Evolutionary conservation across 2,329 filamentous ascomycete genomes (phyloP).

Genomic region (Ophiostoma sp.): DNA sequence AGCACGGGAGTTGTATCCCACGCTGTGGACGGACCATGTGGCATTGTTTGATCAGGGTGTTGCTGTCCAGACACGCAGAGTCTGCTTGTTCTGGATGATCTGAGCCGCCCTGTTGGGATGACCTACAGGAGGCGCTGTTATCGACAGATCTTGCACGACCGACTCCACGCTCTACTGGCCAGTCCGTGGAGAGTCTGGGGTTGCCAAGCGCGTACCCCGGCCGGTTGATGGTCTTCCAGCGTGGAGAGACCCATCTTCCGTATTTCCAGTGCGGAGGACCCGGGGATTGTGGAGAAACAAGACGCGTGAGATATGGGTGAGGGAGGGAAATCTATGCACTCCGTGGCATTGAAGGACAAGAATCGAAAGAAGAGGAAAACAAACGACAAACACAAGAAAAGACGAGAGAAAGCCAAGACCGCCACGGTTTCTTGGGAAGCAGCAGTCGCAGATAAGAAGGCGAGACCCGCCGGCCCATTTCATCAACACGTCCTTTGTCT

Average conservation of each 20-base stretch:
- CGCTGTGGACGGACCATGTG: neutral
- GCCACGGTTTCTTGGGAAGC: neutral
- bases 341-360: neutral
- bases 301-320: neutral
- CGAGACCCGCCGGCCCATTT: neutral
- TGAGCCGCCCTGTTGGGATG: neutral
- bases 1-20: neutral
- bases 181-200: neutral
- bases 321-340: neutral
- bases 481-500: neutral
- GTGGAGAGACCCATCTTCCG: constrained; percentile 1
- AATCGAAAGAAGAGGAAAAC: neutral
- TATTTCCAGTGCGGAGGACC: neutral
- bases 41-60: neutral
- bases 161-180: neutral
- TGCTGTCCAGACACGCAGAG: neutral
- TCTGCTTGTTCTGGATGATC: neutral
- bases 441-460: neutral
- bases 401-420: neutral
- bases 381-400: neutral
- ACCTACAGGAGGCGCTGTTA: too few relatives aligned
- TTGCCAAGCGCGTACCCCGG: neutral
- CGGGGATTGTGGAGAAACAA: neutral
- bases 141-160: neutral
- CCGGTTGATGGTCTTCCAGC: constrained; percentile 6